Evolutionary conservation across 2,329 filamentous ascomycete species (phyloP), one percentile per base, ranked within the genome.

Genomic region (Coniochaeta sp.): DNA sequence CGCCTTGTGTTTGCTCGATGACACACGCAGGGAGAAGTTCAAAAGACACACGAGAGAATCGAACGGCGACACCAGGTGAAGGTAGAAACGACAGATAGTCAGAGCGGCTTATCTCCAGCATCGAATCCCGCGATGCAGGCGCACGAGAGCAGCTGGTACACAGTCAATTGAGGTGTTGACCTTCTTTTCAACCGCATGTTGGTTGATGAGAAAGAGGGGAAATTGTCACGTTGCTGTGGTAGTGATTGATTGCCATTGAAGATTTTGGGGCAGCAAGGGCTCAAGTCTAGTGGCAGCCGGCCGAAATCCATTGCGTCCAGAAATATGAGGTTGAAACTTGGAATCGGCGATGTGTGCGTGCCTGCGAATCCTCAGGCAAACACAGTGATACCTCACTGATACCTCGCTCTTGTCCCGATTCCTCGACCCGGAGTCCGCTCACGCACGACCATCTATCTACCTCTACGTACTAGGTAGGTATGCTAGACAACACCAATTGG

Each of bases 271-370:
- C 26, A 47, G 42, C 42, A 47, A 26, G 10, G 42, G n/a, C 19
- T 26, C n/a, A n/a, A n/a, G n/a, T n/a, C n/a, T 47, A 22, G 42
- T 22, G 42, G 22, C 10, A 64, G 62, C 57, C 62, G 62, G 57
- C 56, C 34, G n/a, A 38, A 58, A 36, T 61, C 58, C 62, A 57
- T 64, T 63, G 62, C 57, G 59, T 60, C 62, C 62, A 38, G 59
- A 63, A 57, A 59, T 59, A 60, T 58, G 60, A 63, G 62, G 62
- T 62, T 62, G 61, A 52, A 52, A 52, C 47, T 52, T 16, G 47
- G 14, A 10, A 17, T 30, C 24, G 17, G 47, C 26, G 47, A 55
- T 36, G 54, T 55, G 47, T 52, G 47, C 30, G 30, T 52, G 47
- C 47, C 47, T 52, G 22, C 22, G 3, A 34, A 19, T 55, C 54